These are phyloP conservation scores for Talaromyces sp. DNA, from an alignment of 2,329 filamentous ascomycete genomes.

Conservation along the genomic window DNA sequence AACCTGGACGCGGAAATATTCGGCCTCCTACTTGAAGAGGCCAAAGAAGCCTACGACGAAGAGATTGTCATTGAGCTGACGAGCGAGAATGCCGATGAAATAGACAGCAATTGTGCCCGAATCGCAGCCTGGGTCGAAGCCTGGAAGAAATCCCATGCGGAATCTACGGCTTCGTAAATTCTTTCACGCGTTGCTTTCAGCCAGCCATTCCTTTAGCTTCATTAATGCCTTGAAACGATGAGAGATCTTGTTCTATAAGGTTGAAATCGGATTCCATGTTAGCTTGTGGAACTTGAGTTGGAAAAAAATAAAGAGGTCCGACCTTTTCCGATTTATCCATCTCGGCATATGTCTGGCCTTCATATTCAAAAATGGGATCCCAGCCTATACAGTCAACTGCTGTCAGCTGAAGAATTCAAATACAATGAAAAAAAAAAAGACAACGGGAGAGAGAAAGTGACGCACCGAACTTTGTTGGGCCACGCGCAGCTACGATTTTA, in stretches of 20 bases:
- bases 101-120: conserved; percentile 82
- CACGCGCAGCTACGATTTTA: conserved; percentile 78
- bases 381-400: conserved; percentile 57
- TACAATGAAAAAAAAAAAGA: not conserved
- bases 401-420: not conserved
- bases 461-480: conserved; percentile 73
- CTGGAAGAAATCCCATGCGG: conserved; percentile 60
- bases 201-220: conserved; percentile 80
- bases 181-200: conserved; percentile 31
- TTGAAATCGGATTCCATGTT: not conserved
- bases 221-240: conserved; percentile 82
- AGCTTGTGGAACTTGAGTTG: not conserved
- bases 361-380: conserved; percentile 94
- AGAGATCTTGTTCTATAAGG: conserved; percentile 70
- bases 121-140: conserved; percentile 75
- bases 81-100: conserved; percentile 76
- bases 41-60: conserved; percentile 76
- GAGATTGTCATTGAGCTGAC: conserved; percentile 83
- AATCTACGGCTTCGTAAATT: conserved; percentile 1
- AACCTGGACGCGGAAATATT: conserved; percentile 98
- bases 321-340: conserved; percentile 93
- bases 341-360: conserved; percentile 89
- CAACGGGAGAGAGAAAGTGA: not conserved
- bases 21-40: conserved; percentile 87
- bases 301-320: conserved; percentile 15